phyloP scores from a whole-genome alignment of 306 rosid genomes.

The Delonix regia region DNA sequence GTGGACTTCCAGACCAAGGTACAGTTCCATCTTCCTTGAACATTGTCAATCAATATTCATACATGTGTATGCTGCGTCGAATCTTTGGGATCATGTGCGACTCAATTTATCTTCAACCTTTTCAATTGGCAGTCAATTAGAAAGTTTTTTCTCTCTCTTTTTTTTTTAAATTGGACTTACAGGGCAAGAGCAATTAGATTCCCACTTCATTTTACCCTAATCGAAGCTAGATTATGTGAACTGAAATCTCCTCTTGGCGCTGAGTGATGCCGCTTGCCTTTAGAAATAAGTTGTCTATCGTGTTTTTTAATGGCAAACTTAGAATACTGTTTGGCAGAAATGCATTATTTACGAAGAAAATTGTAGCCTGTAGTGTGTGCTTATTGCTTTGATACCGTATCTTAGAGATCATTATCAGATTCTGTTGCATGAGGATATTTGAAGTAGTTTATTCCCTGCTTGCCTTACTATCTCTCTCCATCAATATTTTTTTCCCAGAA shows the following conservation, averaged over 20 bases:
- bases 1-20: constrained; percentile 59
- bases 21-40: background rate
- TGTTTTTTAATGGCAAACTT: background rate
- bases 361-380: background rate
- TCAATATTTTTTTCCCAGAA: background rate
- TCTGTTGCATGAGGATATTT: background rate
- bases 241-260: background rate
- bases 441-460: background rate
- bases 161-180: background rate
- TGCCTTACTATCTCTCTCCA: background rate
- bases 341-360: background rate
- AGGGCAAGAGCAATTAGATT: background rate
- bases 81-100: background rate
- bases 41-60: background rate
- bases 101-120: background rate
- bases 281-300: background rate
- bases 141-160: too few species aligned
- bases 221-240: background rate
- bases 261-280: background rate
- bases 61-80: background rate
- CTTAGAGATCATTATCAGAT: background rate
- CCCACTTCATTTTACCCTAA: background rate
- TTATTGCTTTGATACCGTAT: background rate
- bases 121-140: background rate
- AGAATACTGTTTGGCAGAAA: background rate